These are phyloP conservation scores for Botryotinia globosa DNA, from an alignment of 2,329 filamentous ascomycete genomes.

Conservation along the genomic window DNA sequence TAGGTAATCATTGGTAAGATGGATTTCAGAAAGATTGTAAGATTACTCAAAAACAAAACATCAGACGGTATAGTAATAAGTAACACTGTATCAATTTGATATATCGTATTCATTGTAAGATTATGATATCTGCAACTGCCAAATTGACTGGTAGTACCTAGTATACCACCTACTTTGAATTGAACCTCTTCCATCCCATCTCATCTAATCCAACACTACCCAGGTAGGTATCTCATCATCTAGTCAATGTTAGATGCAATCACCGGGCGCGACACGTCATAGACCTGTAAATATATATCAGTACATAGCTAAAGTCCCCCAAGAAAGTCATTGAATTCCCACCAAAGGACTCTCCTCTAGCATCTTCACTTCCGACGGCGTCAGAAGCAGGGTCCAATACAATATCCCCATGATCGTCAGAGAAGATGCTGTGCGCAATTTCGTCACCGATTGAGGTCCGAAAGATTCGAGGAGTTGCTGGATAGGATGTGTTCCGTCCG, in stretches of 20 bases:
- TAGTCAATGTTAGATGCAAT: too few species aligned
- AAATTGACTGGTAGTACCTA: too few species aligned
- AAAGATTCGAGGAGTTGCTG: slow-evolving; percentile 2
- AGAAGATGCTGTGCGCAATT: rapidly evolving
- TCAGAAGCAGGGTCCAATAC: neutral
- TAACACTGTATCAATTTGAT: neutral
- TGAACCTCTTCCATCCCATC: neutral
- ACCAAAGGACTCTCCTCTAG: neutral
- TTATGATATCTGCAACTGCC: neutral
- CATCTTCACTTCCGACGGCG: neutral
- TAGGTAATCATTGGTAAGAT: neutral
- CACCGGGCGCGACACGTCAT: too few species aligned
- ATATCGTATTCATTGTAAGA: neutral
- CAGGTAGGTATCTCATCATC: too few species aligned
- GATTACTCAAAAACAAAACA: neutral
- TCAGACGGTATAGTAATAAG: neutral
- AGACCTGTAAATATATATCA: neutral
- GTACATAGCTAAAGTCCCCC: neutral
- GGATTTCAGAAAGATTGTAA: neutral
- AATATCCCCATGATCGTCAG: neutral
- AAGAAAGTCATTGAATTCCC: neutral
- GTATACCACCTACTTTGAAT: neutral
- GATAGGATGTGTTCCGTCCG: neutral
- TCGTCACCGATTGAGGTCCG: neutral
- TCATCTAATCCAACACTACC: too few species aligned